These are phyloP conservation scores for Candida anglica DNA, from an alignment of 805 yeast genomes.

Conservation along the genomic window DNA sequence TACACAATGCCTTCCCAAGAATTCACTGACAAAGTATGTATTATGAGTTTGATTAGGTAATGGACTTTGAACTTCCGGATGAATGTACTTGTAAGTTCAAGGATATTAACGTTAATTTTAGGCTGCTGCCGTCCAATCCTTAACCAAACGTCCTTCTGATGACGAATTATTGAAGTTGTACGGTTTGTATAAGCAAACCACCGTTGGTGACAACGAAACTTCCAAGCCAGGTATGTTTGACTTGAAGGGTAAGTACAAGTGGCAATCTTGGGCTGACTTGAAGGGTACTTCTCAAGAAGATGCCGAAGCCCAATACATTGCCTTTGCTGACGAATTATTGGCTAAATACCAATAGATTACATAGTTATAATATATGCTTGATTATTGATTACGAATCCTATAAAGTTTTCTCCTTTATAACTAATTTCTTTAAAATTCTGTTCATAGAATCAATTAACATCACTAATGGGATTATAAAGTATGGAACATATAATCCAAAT, in stretches of 20 bases:
- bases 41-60: background rate
- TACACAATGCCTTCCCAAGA: constrained; percentile 28
- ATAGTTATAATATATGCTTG: no score
- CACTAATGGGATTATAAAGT: constrained; percentile 57
- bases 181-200: constrained; percentile 95
- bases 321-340: constrained; percentile 58
- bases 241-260: constrained; percentile 93
- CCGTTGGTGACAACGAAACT: constrained; percentile 89
- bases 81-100: no score
- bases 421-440: no score
- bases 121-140: constrained; percentile 78
- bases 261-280: constrained; percentile 93
- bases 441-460: constrained; percentile 47
- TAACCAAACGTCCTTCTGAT: constrained; percentile 76
- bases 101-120: constrained; percentile 19
- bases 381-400: no score
- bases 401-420: no score
- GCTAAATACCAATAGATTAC: constrained; percentile 35
- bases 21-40: constrained; percentile 28
- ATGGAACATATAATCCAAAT: constrained; percentile 61
- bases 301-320: constrained; percentile 81
- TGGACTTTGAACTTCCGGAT: no score
- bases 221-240: constrained; percentile 89
- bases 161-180: constrained; percentile 85
- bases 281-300: constrained; percentile 86